Conservation (phyloP, 2,329 filamentous ascomycete genomes). For the Epichloe sylvatica region DNA sequence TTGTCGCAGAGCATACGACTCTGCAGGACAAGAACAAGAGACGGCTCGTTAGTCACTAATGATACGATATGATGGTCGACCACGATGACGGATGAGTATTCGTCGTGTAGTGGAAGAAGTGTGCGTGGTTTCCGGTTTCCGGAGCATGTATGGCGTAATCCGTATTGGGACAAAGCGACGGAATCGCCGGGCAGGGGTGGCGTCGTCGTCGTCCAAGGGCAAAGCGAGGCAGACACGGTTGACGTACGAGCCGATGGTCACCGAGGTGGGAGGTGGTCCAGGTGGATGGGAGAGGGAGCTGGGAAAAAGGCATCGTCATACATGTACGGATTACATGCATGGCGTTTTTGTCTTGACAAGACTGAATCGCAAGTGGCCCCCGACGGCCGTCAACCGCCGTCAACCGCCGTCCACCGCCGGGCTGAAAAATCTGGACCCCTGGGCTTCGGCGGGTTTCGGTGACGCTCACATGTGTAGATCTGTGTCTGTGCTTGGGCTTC, state of each 20-base stretch:
- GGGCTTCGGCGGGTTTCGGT: constrained; percentile 2
- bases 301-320: constrained; percentile 3
- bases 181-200: neutral
- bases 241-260: constrained; percentile 1
- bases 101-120: neutral
- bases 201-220: neutral
- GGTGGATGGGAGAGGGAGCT: neutral
- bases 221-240: neutral
- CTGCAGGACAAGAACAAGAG: too few relatives aligned
- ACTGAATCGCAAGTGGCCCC: neutral
- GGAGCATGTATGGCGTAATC: neutral
- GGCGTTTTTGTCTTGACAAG: neutral
- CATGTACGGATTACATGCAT: neutral
- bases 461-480: constrained; percentile 1
- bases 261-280: too few relatives aligned
- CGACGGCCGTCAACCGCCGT: neutral
- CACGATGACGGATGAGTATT: neutral
- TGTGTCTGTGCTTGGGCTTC: neutral
- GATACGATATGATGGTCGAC: neutral
- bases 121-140: neutral
- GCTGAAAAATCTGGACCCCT: neutral
- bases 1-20: too few relatives aligned
- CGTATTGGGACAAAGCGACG: neutral
- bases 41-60: neutral
- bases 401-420: neutral